Percentiles rank a stretch among this genome's conserved stretches.
phyloP scores from a whole-genome alignment of 1,284 basidiomycete species.

The Rhizopogon parksii region DNA sequence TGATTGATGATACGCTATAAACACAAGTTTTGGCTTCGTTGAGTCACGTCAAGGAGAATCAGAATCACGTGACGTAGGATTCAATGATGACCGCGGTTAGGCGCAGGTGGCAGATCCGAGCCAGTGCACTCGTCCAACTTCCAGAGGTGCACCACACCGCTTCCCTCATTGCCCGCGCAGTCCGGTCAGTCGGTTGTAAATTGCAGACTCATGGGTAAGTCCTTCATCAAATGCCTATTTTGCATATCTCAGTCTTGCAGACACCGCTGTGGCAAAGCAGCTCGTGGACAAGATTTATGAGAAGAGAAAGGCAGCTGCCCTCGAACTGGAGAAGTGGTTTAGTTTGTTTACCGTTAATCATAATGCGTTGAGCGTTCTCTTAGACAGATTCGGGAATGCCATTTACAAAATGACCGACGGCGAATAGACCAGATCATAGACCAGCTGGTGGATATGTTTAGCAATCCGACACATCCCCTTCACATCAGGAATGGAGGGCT shows the following conservation, averaged over 20 bases:
- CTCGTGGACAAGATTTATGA: constrained; percentile 88
- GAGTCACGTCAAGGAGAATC: too few species aligned
- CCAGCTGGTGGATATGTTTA: constrained; percentile 92
- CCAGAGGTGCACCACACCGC: neutral
- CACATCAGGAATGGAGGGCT: constrained; percentile 93
- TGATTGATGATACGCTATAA: too few species aligned
- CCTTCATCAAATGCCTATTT: neutral
- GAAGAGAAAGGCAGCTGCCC: constrained; percentile 91
- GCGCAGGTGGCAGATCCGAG: too few species aligned
- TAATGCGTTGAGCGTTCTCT: neutral
- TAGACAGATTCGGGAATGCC: constrained; percentile 83
- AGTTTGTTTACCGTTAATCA: neutral
- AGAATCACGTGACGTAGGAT: neutral
- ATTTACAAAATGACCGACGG: constrained; percentile 71
- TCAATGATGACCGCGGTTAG: neutral
- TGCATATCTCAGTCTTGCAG: constrained; percentile 28
- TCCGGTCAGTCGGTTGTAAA: neutral
- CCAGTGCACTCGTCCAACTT: neutral
- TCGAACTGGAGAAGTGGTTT: constrained; percentile 88
- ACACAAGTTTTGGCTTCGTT: too few species aligned
- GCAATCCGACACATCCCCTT: constrained; percentile 68
- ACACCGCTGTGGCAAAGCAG: constrained; percentile 63
- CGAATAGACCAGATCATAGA: constrained; percentile 87
- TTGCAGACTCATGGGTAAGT: constrained; percentile 1
- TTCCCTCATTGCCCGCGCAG: neutral